These are phyloP conservation scores for Eutrema salsugineum DNA, from an alignment of 441 rosid genomes.

Conservation along the genomic window DNA sequence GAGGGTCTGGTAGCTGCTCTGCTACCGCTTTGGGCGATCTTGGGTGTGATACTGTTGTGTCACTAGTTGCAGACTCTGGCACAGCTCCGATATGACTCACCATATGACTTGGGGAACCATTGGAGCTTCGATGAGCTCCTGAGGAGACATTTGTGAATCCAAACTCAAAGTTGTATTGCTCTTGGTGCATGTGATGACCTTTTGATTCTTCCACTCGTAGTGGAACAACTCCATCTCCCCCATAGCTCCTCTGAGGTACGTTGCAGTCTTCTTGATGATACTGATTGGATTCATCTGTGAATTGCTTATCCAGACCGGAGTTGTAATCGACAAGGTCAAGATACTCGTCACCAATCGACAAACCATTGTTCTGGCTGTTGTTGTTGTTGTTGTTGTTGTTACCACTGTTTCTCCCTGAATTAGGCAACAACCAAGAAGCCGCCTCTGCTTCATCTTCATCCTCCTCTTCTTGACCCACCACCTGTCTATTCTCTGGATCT, in stretches of 20 bases:
- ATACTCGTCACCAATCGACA: constrained; percentile 65
- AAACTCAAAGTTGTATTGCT: constrained; percentile 40
- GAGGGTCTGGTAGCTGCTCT: constrained; percentile 60
- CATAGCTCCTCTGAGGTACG: constrained; percentile 44
- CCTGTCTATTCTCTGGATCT: constrained; percentile 27
- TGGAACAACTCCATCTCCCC: constrained; percentile 72
- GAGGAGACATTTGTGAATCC: constrained; percentile 52
- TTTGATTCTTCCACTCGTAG: constrained; percentile 43
- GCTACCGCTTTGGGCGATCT: constrained; percentile 58
- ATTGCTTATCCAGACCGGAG: constrained; percentile 47
- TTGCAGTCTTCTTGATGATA: constrained; percentile 34
- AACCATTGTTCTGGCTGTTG: constrained; percentile 33
- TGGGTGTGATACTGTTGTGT: constrained; percentile 53
- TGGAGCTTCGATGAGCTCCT: constrained; percentile 50
- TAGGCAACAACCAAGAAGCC: constrained; percentile 77
- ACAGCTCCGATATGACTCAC: constrained; percentile 43
- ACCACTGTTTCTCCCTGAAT: constrained; percentile 39
- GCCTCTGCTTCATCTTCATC: constrained; percentile 83
- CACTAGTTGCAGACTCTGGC: constrained; percentile 60
- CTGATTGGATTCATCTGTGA: constrained; percentile 35
- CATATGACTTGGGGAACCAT: constrained; percentile 36
- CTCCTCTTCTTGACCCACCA: constrained; percentile 36
- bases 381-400: constrained; percentile 24
- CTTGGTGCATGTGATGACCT: constrained; percentile 43
- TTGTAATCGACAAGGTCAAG: constrained; percentile 64